These are phyloP conservation scores for Malassezia psittaci DNA, from an alignment of 1,284 basidiomycete genomes.

Conservation along the genomic window DNA sequence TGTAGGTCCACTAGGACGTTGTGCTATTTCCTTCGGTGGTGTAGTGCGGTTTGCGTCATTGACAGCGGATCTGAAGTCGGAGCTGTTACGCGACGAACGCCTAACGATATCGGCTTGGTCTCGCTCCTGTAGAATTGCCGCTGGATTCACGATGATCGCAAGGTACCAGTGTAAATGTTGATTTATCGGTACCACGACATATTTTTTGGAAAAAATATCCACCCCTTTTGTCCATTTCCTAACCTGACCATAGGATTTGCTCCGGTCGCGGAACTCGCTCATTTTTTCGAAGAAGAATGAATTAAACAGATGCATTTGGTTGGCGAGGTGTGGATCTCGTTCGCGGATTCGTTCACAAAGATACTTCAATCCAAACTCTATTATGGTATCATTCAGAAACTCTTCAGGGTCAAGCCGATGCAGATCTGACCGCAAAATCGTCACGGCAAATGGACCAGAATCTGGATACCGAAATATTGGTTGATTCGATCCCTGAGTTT, in stretches of 20 bases:
- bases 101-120: neutral
- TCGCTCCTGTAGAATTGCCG: conserved; percentile 22
- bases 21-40: neutral
- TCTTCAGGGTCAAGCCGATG: conserved; percentile 30
- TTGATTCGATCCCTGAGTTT: neutral
- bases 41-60: neutral
- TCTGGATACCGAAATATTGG: conserved; percentile 27
- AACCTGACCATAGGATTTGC: conserved; percentile 67
- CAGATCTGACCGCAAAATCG: conserved; percentile 24
- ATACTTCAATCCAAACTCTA: conserved; percentile 87
- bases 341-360: conserved; percentile 45
- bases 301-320: conserved; percentile 79
- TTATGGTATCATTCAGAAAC: conserved; percentile 76
- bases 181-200: conserved; percentile 88
- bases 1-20: neutral
- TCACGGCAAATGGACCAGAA: conserved; percentile 28
- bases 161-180: conserved; percentile 96
- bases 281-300: conserved; percentile 96
- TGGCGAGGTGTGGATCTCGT: conserved; percentile 57
- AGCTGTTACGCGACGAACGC: neutral
- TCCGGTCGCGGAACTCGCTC: conserved; percentile 51
- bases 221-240: conserved; percentile 85
- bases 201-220: conserved; percentile 80
- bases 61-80: neutral
- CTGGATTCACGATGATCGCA: conserved; percentile 79